Evolutionary conservation across 306 rosid species (phyloP), one percentile per base, ranked within the genome.

Genomic region (Fragaria vesca): DNA sequence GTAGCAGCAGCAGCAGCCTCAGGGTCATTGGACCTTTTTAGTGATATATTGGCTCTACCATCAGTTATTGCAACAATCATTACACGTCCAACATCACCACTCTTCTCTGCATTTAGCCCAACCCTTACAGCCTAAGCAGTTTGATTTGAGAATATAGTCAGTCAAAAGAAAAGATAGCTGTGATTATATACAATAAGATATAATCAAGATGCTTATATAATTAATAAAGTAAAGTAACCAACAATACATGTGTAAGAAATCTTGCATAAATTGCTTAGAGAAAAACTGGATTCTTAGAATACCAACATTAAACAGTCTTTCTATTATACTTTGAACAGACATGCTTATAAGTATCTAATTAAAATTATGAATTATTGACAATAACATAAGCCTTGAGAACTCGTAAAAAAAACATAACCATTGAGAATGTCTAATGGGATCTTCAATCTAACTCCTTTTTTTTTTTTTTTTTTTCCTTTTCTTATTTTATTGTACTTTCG

Each of bases 1-100:
- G 88, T 73, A 2, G 90, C 71, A 3, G 88, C 91, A 2, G 88
- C 92, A 42, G 84, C 88, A 54, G 93, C 91, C 83, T 92, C 97
- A 55, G 97, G 98, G 82, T 94, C 93, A 74, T 76, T 92, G 75
- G 98, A 94, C 82, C 91, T 88, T 87, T 94, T 90, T 50, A 94
- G 86, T 32, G 98, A 89, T 87, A 94, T 94, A 77, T 94, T 94
- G 83, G 98, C 98, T 86, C 98, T 86, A 57, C 98, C 98, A 81
- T 94, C 97, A 4, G 97, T 94, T 57, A 94, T 88, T 65, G 96
- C 98, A 76, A 94, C 98, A 85, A 94, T 89, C 98, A 94, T 92
- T 82, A 94, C 70, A 32, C 97, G 94, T 65, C 98, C 97, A 73
- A 94, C 97, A 79, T 92, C 97, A 46, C 97, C 98, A 80, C 98